Percentiles rank a stretch among this genome's conserved stretches.
These are phyloP conservation scores for Cladosporium colombiae DNA, from an alignment of 2,329 filamentous ascomycete species.

Conservation along the genomic window DNA sequence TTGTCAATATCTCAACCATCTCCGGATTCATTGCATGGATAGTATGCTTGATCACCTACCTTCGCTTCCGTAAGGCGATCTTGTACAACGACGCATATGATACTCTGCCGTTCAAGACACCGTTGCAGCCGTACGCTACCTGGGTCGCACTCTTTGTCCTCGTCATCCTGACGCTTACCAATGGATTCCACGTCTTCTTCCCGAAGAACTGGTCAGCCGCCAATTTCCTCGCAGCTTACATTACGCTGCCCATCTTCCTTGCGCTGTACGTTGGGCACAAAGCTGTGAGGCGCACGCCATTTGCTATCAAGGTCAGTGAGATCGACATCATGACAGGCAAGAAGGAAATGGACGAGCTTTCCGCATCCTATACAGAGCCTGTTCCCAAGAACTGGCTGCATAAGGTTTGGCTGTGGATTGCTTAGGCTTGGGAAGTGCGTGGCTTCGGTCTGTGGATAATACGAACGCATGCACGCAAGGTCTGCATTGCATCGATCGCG, in stretches of 20 bases:
- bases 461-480: not conserved
- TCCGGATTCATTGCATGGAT: constrained; percentile 43
- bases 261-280: constrained; percentile 60
- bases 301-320: constrained; percentile 41
- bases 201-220: constrained; percentile 46
- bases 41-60: constrained; percentile 48
- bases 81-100: constrained; percentile 48
- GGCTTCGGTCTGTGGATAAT: not conserved
- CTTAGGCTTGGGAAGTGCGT: constrained; percentile 28
- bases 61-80: constrained; percentile 56
- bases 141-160: constrained; percentile 53
- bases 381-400: constrained; percentile 47
- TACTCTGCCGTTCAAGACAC: constrained; percentile 49
- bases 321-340: constrained; percentile 51
- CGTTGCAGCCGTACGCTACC: constrained; percentile 54
- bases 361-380: constrained; percentile 46
- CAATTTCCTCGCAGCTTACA: constrained; percentile 61
- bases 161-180: constrained; percentile 56
- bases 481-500: not conserved
- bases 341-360: constrained; percentile 45
- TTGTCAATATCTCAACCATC: constrained; percentile 42
- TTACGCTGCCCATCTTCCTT: constrained; percentile 63
- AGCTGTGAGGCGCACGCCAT: constrained; percentile 49
- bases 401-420: constrained; percentile 53
- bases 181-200: constrained; percentile 62